Conservation (phyloP, 2,329 filamentous ascomycete species). For the Curvularia verruculosa region DNA sequence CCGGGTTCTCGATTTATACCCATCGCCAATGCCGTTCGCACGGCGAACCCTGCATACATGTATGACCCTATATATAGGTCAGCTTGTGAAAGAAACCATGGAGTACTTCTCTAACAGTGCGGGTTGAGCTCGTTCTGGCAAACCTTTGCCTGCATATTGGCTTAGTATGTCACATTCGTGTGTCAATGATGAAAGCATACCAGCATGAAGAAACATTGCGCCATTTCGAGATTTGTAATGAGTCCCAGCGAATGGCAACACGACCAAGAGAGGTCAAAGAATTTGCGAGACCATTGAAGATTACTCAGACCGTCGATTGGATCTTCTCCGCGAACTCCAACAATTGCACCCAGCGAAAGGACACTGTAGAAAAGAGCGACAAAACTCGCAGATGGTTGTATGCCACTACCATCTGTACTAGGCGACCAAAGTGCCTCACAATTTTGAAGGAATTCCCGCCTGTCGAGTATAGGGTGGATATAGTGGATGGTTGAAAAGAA, state of each 20-base stretch:
- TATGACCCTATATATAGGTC: not conserved
- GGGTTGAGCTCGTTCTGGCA: not conserved
- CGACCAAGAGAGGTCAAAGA: not conserved
- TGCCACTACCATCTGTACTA: not conserved
- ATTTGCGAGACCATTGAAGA: not conserved
- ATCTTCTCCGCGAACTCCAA: not conserved
- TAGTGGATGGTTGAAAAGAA: not conserved
- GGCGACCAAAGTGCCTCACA: not conserved
- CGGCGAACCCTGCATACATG: not conserved
- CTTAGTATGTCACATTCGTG: not conserved
- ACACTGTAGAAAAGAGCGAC: not conserved
- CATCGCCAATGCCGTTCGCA: not conserved
- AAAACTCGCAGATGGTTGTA: not conserved
- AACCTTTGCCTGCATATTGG: not conserved
- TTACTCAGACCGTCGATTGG: not conserved
- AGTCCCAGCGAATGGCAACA: not conserved
- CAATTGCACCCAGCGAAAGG: not conserved
- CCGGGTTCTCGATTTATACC: not conserved
- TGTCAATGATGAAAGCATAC: not conserved
- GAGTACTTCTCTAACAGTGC: not conserved
- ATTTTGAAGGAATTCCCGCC: not conserved
- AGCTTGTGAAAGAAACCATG: not conserved
- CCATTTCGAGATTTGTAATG: not conserved
- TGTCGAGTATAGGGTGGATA: not conserved
- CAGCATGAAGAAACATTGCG: not conserved